Conservation (phyloP, 2,329 filamentous ascomycete species). For the Fusarium clavum region DNA sequence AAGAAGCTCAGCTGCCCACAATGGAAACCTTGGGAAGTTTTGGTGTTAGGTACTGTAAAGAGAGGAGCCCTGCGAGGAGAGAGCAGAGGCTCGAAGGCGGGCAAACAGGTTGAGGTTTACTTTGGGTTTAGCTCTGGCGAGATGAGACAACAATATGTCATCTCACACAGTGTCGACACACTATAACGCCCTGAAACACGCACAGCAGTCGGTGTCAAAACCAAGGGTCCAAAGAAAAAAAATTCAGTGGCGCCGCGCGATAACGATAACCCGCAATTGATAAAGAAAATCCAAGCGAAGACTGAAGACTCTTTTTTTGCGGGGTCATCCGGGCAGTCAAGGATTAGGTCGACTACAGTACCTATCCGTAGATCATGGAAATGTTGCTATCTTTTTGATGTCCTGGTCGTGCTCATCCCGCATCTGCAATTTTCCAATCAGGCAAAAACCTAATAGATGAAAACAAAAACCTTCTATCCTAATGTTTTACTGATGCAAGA, state of each 20-base stretch:
- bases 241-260: constrained; percentile 52
- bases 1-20: constrained; percentile 38
- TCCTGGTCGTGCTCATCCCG: background rate
- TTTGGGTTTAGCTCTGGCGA: constrained; percentile 24
- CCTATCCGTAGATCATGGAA: no score
- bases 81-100: constrained; percentile 29
- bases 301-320: constrained; percentile 1
- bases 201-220: constrained; percentile 22
- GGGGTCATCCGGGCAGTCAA: constrained; percentile 1
- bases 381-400: no score
- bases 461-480: background rate
- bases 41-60: constrained; percentile 28
- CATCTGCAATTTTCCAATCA: background rate
- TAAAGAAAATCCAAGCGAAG: background rate
- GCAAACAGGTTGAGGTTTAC: constrained; percentile 5
- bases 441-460: background rate
- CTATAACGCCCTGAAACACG: constrained; percentile 25
- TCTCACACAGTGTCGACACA: constrained; percentile 15
- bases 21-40: constrained; percentile 26
- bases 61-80: constrained; percentile 11
- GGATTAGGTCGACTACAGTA: no score
- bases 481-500: background rate
- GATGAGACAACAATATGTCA: constrained; percentile 13
- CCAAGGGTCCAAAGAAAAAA: constrained; percentile 18
- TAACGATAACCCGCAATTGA: constrained; percentile 53